phyloP scores from a whole-genome alignment of 192 early-diverging fungal genomes.

The Entomortierella lignicola region DNA sequence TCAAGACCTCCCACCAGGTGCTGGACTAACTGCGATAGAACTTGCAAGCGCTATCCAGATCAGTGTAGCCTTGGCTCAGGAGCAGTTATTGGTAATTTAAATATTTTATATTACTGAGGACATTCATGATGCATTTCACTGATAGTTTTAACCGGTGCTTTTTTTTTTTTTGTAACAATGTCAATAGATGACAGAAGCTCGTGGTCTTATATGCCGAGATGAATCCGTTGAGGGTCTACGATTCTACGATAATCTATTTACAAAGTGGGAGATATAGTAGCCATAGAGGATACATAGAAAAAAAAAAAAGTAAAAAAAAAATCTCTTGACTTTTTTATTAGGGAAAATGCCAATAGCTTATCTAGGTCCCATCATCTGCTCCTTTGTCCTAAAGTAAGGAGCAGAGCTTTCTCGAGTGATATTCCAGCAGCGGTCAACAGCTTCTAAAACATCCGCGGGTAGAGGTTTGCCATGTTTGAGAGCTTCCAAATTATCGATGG shows the following conservation, averaged over 20 bases:
- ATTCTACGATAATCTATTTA: constrained; percentile 82
- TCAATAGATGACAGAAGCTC: constrained; percentile 76
- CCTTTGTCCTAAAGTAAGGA: constrained; percentile 55
- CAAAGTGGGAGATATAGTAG: constrained; percentile 42
- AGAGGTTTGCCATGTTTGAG: constrained; percentile 63
- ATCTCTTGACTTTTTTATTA: background rate
- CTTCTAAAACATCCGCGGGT: constrained; percentile 60
- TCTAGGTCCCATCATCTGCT: constrained; percentile 44
- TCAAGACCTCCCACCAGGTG: constrained; percentile 28
- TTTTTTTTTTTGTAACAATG: background rate
- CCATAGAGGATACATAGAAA: background rate
- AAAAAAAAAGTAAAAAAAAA: too few species aligned
- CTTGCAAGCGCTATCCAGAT: constrained; percentile 71
- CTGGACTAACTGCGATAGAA: constrained; percentile 76
- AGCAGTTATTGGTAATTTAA: constrained; percentile 75
- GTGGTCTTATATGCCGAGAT: constrained; percentile 87
- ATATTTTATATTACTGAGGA: background rate
- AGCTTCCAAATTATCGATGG: constrained; percentile 59
- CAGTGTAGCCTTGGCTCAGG: constrained; percentile 70
- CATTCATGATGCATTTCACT: too few species aligned
- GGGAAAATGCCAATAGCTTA: background rate
- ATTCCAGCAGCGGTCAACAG: constrained; percentile 68
- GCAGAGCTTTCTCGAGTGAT: constrained; percentile 45
- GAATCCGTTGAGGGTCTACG: constrained; percentile 86
- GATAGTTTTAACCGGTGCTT: background rate